phyloP scores from a whole-genome alignment of 208 protist genomes.

The Trypanosoma cruzi region DNA sequence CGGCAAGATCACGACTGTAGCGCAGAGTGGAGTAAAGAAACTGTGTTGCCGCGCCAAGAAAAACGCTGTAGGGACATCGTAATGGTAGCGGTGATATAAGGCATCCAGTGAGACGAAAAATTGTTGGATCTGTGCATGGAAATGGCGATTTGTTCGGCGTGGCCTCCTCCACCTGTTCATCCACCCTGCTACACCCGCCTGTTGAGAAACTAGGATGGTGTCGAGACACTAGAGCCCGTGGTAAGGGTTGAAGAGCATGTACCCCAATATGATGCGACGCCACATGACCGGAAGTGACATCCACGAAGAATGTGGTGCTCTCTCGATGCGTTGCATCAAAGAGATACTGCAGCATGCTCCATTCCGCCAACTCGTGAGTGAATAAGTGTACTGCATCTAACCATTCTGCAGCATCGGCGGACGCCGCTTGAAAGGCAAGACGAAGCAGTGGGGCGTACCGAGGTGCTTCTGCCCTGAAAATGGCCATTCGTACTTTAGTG shows the following conservation, averaged over 20 bases:
- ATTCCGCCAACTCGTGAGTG: slow-evolving; percentile 82
- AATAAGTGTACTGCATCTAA: slow-evolving; percentile 47
- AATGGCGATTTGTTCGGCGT: slow-evolving; percentile 37
- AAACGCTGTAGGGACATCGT: slow-evolving; percentile 57
- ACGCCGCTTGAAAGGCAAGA: slow-evolving; percentile 45
- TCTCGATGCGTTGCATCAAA: slow-evolving; percentile 63
- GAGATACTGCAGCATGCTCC: slow-evolving; percentile 79
- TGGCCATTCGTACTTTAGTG: slow-evolving; percentile 28
- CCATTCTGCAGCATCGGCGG: slow-evolving; percentile 61
- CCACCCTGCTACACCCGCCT: not conserved
- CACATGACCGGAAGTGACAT: slow-evolving; percentile 69
- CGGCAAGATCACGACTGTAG: slow-evolving; percentile 67
- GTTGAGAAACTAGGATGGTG: not conserved
- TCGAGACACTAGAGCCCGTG: not conserved
- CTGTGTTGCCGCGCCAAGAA: slow-evolving; percentile 51
- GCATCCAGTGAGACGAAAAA: slow-evolving; percentile 74
- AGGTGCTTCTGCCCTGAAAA: slow-evolving; percentile 52
- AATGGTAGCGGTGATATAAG: slow-evolving; percentile 52
- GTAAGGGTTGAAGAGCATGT: slow-evolving; percentile 52
- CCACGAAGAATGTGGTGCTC: slow-evolving; percentile 68
- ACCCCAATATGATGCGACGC: slow-evolving; percentile 65
- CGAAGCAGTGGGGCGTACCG: slow-evolving; percentile 46
- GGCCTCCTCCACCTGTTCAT: slow-evolving; percentile 4
- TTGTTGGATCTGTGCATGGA: slow-evolving; percentile 62
- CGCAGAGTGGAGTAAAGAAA: slow-evolving; percentile 56